Evolutionary conservation across 768 basidiomycete species (phyloP).

Genomic region (Pisolithus tinctorius): DNA sequence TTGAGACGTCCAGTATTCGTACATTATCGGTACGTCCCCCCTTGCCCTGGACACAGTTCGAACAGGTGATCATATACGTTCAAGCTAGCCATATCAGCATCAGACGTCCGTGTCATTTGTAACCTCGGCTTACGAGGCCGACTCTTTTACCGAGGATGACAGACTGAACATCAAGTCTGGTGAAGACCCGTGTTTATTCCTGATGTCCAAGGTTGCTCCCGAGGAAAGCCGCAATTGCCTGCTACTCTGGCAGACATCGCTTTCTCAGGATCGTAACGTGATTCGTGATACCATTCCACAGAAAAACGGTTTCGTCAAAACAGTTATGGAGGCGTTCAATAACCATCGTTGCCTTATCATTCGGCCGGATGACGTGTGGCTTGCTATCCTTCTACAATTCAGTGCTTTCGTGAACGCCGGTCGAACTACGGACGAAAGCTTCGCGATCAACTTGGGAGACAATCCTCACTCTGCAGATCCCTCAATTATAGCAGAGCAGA

Average conservation of each 20-base stretch:
- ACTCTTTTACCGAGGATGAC: slow-evolving; percentile 26
- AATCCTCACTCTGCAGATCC: slow-evolving; percentile 26
- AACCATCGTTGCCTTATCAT: slow-evolving; percentile 33
- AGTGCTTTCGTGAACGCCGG: slow-evolving; percentile 34
- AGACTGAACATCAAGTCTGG: slow-evolving; percentile 17
- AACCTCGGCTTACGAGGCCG: slow-evolving; percentile 15
- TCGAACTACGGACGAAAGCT: slow-evolving; percentile 17
- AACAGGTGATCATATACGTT: slow-evolving; percentile 5
- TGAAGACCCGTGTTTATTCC: slow-evolving; percentile 14
- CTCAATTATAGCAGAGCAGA: slow-evolving; percentile 18
- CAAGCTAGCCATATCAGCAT: neutral
- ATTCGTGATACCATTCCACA: slow-evolving; percentile 25
- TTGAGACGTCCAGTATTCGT: slow-evolving; percentile 1
- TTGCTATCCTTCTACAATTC: slow-evolving; percentile 30
- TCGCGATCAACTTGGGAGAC: slow-evolving; percentile 19
- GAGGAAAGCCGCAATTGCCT: slow-evolving; percentile 16
- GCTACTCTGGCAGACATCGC: slow-evolving; percentile 24
- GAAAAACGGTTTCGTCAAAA: slow-evolving; percentile 30
- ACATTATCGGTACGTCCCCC: slow-evolving; percentile 13
- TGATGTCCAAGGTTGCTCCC: slow-evolving; percentile 16
- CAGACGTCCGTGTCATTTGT: slow-evolving; percentile 16
- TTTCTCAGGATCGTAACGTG: slow-evolving; percentile 11
- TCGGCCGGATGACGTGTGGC: slow-evolving; percentile 46
- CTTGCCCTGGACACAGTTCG: neutral
- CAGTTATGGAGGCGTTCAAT: slow-evolving; percentile 30